Percentiles rank a stretch among this genome's conserved stretches.
These are phyloP conservation scores for Symbiodinium pilosum DNA, from an alignment of 73 alveolate species.

Conservation along the genomic window DNA sequence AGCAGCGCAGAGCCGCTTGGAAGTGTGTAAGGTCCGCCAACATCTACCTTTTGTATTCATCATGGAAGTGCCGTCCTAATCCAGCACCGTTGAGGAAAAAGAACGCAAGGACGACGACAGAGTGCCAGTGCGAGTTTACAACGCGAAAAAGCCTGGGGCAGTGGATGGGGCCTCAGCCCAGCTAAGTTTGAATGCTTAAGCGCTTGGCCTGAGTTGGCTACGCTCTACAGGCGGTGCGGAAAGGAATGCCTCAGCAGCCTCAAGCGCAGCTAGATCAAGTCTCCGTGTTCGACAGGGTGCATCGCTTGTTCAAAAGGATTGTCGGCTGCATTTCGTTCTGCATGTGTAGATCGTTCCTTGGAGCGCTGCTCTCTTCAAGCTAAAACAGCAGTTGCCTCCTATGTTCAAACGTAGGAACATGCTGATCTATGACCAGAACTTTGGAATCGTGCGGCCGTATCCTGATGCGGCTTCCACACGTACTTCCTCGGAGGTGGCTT, in stretches of 20 bases:
- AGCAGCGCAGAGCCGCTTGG: slow-evolving; percentile 22
- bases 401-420: slow-evolving; percentile 5
- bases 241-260: background rate
- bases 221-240: background rate
- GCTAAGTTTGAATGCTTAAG: background rate
- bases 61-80: too few relatives aligned
- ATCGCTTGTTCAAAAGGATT: slow-evolving; percentile 8
- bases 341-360: too few relatives aligned
- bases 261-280: background rate
- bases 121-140: slow-evolving; percentile 43
- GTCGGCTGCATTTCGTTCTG: background rate
- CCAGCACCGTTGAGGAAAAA: background rate
- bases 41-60: too few relatives aligned
- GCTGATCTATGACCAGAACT: slow-evolving; percentile 55
- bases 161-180: slow-evolving; percentile 11
- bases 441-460: slow-evolving; percentile 77
- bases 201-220: too few relatives aligned
- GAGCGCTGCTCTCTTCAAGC: too few relatives aligned
- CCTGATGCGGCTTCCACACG: background rate
- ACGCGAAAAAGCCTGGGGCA: slow-evolving; percentile 41
- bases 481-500: background rate
- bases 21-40: too few relatives aligned
- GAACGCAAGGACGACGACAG: slow-evolving; percentile 10
- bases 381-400: too few relatives aligned
- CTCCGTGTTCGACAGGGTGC: slow-evolving; percentile 49